phyloP scores from a whole-genome alignment of 2,329 filamentous ascomycete genomes.

The Ophiostoma tasmaniense region DNA sequence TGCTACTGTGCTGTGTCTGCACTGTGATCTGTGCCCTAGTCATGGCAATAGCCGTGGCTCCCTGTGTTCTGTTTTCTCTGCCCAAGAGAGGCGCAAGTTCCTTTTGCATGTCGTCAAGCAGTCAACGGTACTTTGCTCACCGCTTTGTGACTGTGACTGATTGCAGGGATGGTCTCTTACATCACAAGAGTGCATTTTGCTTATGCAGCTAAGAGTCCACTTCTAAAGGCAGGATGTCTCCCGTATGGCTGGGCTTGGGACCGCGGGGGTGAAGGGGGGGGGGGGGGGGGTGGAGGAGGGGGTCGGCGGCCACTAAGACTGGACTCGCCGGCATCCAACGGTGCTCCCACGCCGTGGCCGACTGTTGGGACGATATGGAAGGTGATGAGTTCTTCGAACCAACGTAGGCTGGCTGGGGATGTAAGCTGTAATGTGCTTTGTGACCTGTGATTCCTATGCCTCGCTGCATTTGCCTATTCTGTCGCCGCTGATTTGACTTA shows the following conservation, averaged over 20 bases:
- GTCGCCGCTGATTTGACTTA: background rate
- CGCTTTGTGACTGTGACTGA: slow-evolving; percentile 12
- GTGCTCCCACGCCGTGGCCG: background rate
- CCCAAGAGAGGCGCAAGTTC: background rate
- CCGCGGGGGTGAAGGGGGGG: slow-evolving; percentile 13
- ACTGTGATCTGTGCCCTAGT: background rate
- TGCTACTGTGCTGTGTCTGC: background rate
- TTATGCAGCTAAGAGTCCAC: slow-evolving; percentile 16
- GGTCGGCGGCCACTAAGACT: slow-evolving; percentile 1
- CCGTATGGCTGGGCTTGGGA: slow-evolving; percentile 20
- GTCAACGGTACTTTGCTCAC: slow-evolving; percentile 14
- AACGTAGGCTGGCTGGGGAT: background rate
- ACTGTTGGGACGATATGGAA: slow-evolving; percentile 6
- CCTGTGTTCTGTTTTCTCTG: background rate
- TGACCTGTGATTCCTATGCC: background rate
- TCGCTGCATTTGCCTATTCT: background rate
- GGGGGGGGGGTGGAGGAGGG: slow-evolving; percentile 13
- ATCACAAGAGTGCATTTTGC: background rate
- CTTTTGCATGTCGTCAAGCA: background rate
- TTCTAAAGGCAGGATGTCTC: slow-evolving; percentile 14
- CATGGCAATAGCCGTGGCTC: background rate
- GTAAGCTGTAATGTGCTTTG: background rate
- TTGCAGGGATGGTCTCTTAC: slow-evolving; percentile 11
- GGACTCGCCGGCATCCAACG: slow-evolving; percentile 13
- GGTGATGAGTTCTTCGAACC: background rate